A percentile compares a stretch with the other conserved stretches of the same genome.
phyloP scores from a whole-genome alignment of 371 early-diverging fungal species.

The Lichtheimia ramosa region DNA sequence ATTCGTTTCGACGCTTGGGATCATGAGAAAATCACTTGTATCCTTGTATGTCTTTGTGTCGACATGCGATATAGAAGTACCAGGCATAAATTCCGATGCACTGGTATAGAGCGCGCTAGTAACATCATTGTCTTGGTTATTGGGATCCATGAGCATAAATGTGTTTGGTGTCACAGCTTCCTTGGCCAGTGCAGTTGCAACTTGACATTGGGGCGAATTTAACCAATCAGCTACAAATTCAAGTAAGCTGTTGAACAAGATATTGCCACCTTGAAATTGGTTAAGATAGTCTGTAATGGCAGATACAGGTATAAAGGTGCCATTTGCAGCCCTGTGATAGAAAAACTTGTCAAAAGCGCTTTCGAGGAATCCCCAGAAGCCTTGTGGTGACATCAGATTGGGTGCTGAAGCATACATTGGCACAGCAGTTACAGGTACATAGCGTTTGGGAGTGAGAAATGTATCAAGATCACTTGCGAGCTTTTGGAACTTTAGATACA shows the following conservation, averaged over 20 bases:
- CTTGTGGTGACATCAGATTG: slow-evolving; percentile 7
- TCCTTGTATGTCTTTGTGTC: slow-evolving; percentile 1
- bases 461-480: neutral
- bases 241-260: neutral
- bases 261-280: neutral
- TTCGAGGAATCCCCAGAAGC: slow-evolving; percentile 6
- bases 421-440: neutral
- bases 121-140: neutral
- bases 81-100: neutral
- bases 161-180: slow-evolving; percentile 1
- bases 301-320: neutral
- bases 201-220: neutral
- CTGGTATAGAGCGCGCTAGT: neutral
- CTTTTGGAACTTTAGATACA: neutral
- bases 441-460: slow-evolving; percentile 1
- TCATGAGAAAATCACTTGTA: slow-evolving; percentile 7
- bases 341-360: neutral
- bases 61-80: neutral
- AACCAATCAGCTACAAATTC: neutral
- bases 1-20: neutral
- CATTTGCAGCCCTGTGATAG: neutral
- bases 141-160: neutral
- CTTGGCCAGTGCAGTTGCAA: neutral
- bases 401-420: slow-evolving; percentile 4
- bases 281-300: neutral